phyloP scores from a whole-genome alignment of 371 early-diverging fungal genomes.

The Haplosporangium sp. region DNA sequence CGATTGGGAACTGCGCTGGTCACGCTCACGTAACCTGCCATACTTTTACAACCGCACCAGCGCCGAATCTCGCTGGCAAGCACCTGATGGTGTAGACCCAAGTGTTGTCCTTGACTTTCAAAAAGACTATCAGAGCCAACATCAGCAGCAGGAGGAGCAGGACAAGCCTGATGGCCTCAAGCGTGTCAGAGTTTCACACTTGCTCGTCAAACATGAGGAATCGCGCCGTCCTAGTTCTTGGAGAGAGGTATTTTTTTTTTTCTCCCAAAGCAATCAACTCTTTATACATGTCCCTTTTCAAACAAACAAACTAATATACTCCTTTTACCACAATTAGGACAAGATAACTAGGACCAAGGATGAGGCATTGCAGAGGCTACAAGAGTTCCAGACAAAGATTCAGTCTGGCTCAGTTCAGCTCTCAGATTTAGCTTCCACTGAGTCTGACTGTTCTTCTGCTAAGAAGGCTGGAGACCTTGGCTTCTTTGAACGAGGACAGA shows the following conservation, averaged over 20 bases:
- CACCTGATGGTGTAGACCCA: slow-evolving; percentile 66
- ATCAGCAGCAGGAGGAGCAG: slow-evolving; percentile 12
- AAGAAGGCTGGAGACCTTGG: slow-evolving; percentile 92
- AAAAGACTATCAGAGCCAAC: slow-evolving; percentile 30
- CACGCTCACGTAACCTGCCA: slow-evolving; percentile 73
- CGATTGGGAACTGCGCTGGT: slow-evolving; percentile 81
- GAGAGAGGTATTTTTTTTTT: slow-evolving; percentile 70
- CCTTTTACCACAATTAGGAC: slow-evolving; percentile 56
- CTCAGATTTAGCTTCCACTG: slow-evolving; percentile 76
- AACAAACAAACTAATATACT: too few relatives aligned
- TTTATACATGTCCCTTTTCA: too few relatives aligned
- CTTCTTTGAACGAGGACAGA: slow-evolving; percentile 83
- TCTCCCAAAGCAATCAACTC: too few relatives aligned
- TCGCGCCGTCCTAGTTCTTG: slow-evolving; percentile 93
- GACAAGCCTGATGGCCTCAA: slow-evolving; percentile 42
- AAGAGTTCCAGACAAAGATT: slow-evolving; percentile 69
- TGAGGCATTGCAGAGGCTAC: slow-evolving; percentile 83
- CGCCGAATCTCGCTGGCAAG: slow-evolving; percentile 86
- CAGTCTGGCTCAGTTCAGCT: slow-evolving; percentile 68
- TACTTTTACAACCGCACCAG: slow-evolving; percentile 93
- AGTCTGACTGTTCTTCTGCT: slow-evolving; percentile 93
- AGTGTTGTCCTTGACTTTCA: slow-evolving; percentile 33
- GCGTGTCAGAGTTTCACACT: slow-evolving; percentile 86
- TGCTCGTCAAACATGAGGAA: slow-evolving; percentile 91
- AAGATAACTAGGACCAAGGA: slow-evolving; percentile 88